Evolutionary conservation across 2,329 filamentous ascomycete genomes (phyloP), one percentile per base, ranked within the genome.

Genomic region (Calonectria pseudoturangicola): DNA sequence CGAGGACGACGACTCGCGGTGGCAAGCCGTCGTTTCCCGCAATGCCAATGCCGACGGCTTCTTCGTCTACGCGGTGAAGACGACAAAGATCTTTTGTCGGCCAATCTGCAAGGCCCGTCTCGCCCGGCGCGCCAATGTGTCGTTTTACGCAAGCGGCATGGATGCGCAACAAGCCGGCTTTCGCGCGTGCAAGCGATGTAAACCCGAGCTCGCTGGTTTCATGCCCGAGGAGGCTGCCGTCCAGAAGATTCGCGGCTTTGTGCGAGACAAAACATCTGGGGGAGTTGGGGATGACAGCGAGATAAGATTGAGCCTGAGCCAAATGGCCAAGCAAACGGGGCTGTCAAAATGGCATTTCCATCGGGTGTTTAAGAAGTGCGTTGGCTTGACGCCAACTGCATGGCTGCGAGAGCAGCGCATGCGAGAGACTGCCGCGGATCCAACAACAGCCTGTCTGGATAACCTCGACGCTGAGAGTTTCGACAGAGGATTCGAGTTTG

Each of bases 81-180:
- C 86, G 0, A 87, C 86, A n/a, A 82, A 83, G 73, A 85, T 88
- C 71, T 93, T 91, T 82, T 93, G 91, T 80, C 87, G 91, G 1
- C 90, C 91, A 1, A 90, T 87, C 25, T 93, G 91, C 79, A 88
- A 88, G 18, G 89, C 90, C 2, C 87, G 91, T 0, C 87, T 92
- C 15, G 90, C 92, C 1, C 87, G 91, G 2, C 87, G 91, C 56
- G 88, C 89, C 63, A 93, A 93, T 63, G 87, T 92, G 4, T 80
- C 82, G 1, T 93, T 92, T 81, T 91, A 87, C 81, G 79, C 86
- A 18, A 85, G 83, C 0, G 78, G 85, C 0, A 72, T 79, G 0
- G 84, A 87, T 36, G 91, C 91, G 1, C 82, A 83, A 50, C 74
- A 76, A 1, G 86, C 82, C 7, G 87, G 90, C 1, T 92, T 87